Conservation (phyloP, 2,329 filamentous ascomycete genomes). For the Sporothrix dimorphospora region DNA sequence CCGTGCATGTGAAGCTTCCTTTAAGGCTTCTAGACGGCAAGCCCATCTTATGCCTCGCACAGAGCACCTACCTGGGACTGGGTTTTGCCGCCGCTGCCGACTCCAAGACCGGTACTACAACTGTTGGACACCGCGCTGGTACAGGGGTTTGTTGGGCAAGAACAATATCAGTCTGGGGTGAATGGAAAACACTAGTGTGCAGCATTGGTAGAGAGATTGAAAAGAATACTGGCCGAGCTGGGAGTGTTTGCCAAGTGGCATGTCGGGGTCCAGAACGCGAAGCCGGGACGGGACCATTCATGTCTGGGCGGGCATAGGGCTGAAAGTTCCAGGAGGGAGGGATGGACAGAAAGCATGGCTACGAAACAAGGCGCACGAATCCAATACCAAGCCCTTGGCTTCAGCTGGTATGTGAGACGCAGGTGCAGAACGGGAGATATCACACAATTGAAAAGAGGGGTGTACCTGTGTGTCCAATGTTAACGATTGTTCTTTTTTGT, state of each 20-base stretch:
- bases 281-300: not conserved
- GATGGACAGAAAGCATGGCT: not conserved
- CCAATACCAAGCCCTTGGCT: constrained; percentile 6
- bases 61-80: not conserved
- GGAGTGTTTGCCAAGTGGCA: not conserved
- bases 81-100: not conserved
- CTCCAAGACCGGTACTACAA: not conserved
- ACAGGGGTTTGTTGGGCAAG: not conserved
- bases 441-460: not conserved
- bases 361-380: not conserved
- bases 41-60: not conserved
- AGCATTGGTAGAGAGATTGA: not conserved
- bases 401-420: not conserved
- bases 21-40: not conserved
- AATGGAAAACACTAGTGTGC: not conserved
- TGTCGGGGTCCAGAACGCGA: not conserved
- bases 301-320: not conserved
- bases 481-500: too few species aligned
- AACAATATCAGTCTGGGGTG: too few species aligned
- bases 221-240: not conserved
- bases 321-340: not conserved
- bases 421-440: not conserved
- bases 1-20: not conserved
- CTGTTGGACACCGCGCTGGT: not conserved
- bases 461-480: not conserved